phyloP scores from a whole-genome alignment of 495 filamentous ascomycete genomes.

The Aspergillus heteromorphus region DNA sequence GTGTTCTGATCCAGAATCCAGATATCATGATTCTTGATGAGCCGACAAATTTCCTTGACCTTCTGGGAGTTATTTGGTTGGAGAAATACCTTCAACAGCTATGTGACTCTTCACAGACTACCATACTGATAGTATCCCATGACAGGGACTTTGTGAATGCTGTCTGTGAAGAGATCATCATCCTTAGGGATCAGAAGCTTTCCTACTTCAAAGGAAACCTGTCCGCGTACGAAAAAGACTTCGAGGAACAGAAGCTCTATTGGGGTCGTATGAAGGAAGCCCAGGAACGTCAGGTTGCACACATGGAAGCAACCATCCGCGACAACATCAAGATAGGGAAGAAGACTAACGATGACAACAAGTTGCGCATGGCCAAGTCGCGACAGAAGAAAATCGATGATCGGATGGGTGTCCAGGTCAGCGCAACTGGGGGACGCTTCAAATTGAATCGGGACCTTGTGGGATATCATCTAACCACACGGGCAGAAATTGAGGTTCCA shows the following conservation, averaged over 20 bases:
- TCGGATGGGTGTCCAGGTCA: slow-evolving; percentile 67
- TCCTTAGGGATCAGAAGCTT: slow-evolving; percentile 59
- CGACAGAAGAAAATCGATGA: slow-evolving; percentile 79
- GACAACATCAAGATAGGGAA: slow-evolving; percentile 64
- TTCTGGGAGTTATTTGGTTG: slow-evolving; percentile 79
- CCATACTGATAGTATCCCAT: slow-evolving; percentile 70
- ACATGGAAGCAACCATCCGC: slow-evolving; percentile 71
- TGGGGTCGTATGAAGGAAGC: slow-evolving; percentile 72
- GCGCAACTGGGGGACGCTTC: slow-evolving; percentile 64
- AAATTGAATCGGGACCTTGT: slow-evolving; percentile 69
- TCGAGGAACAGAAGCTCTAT: slow-evolving; percentile 57
- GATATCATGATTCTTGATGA: slow-evolving; percentile 83
- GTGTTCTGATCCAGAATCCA: slow-evolving; percentile 60
- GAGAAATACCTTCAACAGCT: slow-evolving; percentile 60
- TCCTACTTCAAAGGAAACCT: slow-evolving; percentile 55
- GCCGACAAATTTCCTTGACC: slow-evolving; percentile 79
- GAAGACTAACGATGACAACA: slow-evolving; percentile 70
- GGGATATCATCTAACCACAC: slow-evolving; percentile 51
- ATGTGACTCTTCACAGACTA: slow-evolving; percentile 30
- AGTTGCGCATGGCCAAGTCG: slow-evolving; percentile 69
- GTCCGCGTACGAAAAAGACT: slow-evolving; percentile 59
- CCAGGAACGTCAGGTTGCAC: slow-evolving; percentile 67
- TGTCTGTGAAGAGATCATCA: slow-evolving; percentile 69
- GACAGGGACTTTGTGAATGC: slow-evolving; percentile 70
- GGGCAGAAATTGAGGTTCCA: slow-evolving; percentile 66